Evolutionary conservation across 2,329 filamentous ascomycete species (phyloP), one percentile per base, ranked within the genome.

Genomic region (Aspergillus nomiae): DNA sequence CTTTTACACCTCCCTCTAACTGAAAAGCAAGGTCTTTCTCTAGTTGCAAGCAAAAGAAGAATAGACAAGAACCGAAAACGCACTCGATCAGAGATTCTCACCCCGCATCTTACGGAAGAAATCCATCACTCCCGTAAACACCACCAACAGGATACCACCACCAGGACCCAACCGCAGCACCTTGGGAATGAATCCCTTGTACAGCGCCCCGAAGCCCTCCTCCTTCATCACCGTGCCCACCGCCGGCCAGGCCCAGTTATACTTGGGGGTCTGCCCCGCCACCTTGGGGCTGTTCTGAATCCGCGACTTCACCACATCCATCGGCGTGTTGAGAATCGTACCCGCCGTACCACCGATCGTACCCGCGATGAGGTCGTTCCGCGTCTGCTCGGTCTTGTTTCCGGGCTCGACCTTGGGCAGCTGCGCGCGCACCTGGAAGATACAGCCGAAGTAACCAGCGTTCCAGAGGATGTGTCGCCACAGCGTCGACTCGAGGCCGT

Each of bases 151-250:
- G 58, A 83, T 89, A 82, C 87, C 87, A 75, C 87, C 87, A 71
- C 87, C 90, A 32, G 90, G 90, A 65, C 90, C 88, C 68, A 90
- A 77, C 81, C 91, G 84, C 67, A 96, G 84, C 41, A 97, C 95
- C 87, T 99, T 99, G 70, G 95, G 95, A 66, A 95, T 75, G 86
- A 99, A 99, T 19, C 95, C 95, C 86, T 98, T 99, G 86, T 99
- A 99, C 64, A 99, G 84, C 45, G 95, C 95, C 55, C 80, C 81
- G 76, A 97, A 94, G 6, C 95, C 95, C 81, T 99, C 95, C 82
- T 99, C 95, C 81, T 88, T 92, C 81, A 92, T 89, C 64, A 99
- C 92, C 9, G 92, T 95, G 61, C 86, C 89, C 57, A 97, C 84
- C 26, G 92, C 89, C 54, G 92, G 92, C 87, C 90, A 97, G 36